These are phyloP conservation scores for Bipolaris zeicola DNA, from an alignment of 2,329 filamentous ascomycete genomes.

Conservation along the genomic window DNA sequence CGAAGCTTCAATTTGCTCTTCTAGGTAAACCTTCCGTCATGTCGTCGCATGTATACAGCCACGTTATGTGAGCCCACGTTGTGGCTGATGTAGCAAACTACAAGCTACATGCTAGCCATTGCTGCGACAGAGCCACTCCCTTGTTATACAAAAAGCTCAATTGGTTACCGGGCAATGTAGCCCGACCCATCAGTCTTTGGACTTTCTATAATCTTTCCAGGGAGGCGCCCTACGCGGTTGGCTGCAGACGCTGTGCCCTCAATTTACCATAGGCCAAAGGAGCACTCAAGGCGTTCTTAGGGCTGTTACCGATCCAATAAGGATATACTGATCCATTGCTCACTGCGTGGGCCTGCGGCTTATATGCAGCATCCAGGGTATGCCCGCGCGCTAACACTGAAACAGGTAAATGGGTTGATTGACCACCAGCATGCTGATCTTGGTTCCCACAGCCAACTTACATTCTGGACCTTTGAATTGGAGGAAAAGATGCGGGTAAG, in stretches of 20 bases:
- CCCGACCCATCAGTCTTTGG: neutral
- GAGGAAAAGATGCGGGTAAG: no score
- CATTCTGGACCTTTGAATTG: constrained; percentile 4
- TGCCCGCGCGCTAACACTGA: constrained; percentile 17
- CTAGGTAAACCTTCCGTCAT: neutral
- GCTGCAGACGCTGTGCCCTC: neutral
- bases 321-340: constrained; percentile 2
- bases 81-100: constrained; percentile 6
- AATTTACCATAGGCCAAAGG: constrained; percentile 14
- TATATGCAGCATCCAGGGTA: constrained; percentile 16
- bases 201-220: neutral
- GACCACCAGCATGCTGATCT: constrained; percentile 10
- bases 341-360: constrained; percentile 19
- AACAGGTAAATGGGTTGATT: constrained; percentile 24
- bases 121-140: neutral
- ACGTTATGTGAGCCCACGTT: neutral
- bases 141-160: neutral
- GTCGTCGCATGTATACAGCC: neutral
- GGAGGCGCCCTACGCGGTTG: neutral
- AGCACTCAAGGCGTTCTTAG: constrained; percentile 6
- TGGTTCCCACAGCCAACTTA: constrained; percentile 2
- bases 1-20: neutral
- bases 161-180: neutral
- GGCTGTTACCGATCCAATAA: constrained; percentile 17
- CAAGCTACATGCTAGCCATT: neutral